Base-by-base conservation (phyloP, 2,329 filamentous ascomycete species). In the Plectosphaerella cucumerina region DNA sequence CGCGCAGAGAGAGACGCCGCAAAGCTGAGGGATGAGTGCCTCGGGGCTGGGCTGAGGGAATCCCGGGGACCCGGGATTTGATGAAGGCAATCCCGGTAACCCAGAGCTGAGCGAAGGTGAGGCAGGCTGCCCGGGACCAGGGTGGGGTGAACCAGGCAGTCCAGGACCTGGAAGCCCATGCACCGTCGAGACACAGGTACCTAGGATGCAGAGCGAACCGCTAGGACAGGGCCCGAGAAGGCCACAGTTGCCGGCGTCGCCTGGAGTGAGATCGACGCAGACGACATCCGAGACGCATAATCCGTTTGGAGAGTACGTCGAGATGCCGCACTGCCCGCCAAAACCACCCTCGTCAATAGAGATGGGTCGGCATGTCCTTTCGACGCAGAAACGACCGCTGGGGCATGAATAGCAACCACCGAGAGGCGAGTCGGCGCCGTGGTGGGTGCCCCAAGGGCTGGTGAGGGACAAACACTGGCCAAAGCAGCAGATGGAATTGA, bases 401-500 rank as follows among this genome's bases (percentile, higher is more conserved):
- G 26, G 26, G 31, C 44, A 47, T 11, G 14, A 20, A 1, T 20
- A 18, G 31, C 20, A 31, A 11, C 44, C 31, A 11, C 18, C 31
- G 4, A 33, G 35, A 9, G 44, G 14, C 31, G 20, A 17, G 17
- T 21, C 44, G n/a, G n/a, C n/a, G n/a, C 44, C 44, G 18, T 39
- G 35, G 17, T 14, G 26, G 22, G 44, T 20, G 5, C 44, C 44
- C 17, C 17, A 39, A n/a, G 35, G 35, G 5, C 17, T 15, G 18
- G 34, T 31, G 44, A 47, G 21, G 17, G 31, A 18, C 11, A 47
- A 10, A 15, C 44, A 47, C 5, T 20, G 22, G 18, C 44, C 44
- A 31, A 21, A 33, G 18, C 44, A 47, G 44, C 44, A 47, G 44
- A 47, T 31, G 4, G 44, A 47, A 12, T 20, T 47, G 44, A 33